Conservation (phyloP, 2,329 filamentous ascomycete species). For the Pyrenophora seminiperda region DNA sequence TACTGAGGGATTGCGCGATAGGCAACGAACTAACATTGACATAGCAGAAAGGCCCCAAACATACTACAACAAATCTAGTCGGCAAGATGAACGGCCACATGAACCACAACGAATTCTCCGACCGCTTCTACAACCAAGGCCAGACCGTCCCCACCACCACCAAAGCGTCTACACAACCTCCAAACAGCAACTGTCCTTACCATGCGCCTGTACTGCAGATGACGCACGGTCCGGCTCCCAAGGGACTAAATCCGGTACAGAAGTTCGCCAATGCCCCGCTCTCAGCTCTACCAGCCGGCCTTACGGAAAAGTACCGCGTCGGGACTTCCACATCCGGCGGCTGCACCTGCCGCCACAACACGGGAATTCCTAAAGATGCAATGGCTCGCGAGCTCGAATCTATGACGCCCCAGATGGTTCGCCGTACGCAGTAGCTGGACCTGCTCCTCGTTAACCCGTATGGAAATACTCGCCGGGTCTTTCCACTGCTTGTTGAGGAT, state of each 20-base stretch:
- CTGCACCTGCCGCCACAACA: conserved; percentile 5
- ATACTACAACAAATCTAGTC: no score
- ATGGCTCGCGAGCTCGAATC: conserved; percentile 9
- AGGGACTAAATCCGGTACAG: neutral
- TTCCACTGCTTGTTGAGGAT: no score
- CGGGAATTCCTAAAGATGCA: neutral
- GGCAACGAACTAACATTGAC: neutral
- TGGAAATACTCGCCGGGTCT: no score
- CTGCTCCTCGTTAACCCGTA: no score
- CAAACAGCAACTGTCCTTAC: conserved; percentile 1
- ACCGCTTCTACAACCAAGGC: conserved; percentile 2
- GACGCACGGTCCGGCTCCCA: neutral
- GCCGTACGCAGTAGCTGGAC: no score
- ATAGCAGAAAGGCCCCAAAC: neutral
- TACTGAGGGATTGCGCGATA: neutral
- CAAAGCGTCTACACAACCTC: neutral
- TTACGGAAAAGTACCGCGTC: conserved; percentile 4
- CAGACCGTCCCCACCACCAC: neutral
- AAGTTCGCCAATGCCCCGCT: conserved; percentile 1
- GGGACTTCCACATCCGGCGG: conserved; percentile 10
- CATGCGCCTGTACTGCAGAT: conserved; percentile 2
- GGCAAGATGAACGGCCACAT: neutral
- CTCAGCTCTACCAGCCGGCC: neutral
- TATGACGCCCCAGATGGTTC: neutral
- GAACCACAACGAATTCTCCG: neutral